Percentiles rank a stretch among this genome's conserved stretches.
Conservation (phyloP, 192 early-diverging fungal genomes). For the Geranomyces michiganensis region DNA sequence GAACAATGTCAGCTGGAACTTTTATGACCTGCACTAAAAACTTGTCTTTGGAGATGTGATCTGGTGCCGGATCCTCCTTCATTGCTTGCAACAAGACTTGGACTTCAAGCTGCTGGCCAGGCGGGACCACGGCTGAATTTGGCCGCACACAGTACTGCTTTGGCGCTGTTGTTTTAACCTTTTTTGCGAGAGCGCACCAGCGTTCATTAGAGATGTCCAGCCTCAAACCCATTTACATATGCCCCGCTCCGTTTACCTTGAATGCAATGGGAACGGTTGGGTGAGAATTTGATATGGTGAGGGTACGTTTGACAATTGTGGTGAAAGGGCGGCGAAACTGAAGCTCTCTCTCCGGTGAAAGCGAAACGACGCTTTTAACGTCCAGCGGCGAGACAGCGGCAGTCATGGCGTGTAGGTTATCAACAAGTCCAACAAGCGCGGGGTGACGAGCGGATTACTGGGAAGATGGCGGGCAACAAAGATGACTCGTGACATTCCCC, state of each 20-base stretch:
- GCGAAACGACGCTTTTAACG: constrained; percentile 13
- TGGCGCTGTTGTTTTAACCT: constrained; percentile 96
- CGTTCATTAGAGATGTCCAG: no score
- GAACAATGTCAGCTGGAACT: constrained; percentile 70
- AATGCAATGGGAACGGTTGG: constrained; percentile 76
- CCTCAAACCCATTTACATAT: no score
- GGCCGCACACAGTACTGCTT: constrained; percentile 91
- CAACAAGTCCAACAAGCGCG: no score
- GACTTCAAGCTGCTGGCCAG: constrained; percentile 54
- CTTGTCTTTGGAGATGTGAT: constrained; percentile 93
- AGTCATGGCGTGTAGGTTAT: no score
- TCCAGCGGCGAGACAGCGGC: background rate
- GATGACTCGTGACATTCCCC: no score
- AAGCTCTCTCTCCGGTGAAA: constrained; percentile 43
- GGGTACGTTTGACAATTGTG: constrained; percentile 39
- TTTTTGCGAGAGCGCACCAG: no score
- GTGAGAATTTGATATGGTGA: constrained; percentile 47
- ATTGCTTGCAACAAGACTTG: constrained; percentile 89
- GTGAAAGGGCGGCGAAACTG: constrained; percentile 52
- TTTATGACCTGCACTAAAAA: constrained; percentile 90
- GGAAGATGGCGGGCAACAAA: no score
- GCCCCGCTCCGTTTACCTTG: constrained; percentile 55
- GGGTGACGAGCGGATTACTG: no score
- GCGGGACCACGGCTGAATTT: constrained; percentile 1
- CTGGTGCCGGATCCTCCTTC: constrained; percentile 76